These are phyloP conservation scores for Nothomitra cinnamomea DNA, from an alignment of 2,329 filamentous ascomycete species.

Conservation along the genomic window DNA sequence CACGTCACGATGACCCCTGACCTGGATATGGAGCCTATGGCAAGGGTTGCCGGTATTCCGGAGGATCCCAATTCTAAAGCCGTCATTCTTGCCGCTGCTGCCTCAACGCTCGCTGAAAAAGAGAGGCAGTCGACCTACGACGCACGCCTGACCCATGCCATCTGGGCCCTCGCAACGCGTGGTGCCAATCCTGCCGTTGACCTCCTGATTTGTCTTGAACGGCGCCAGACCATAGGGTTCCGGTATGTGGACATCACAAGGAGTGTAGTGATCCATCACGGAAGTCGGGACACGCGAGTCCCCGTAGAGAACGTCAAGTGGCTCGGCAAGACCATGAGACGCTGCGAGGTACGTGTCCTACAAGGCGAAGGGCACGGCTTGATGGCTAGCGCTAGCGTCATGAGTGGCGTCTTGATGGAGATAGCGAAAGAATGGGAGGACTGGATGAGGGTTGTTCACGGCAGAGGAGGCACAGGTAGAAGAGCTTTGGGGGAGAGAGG, in stretches of 20 bases:
- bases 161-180: slow-evolving; percentile 83
- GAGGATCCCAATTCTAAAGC: slow-evolving; percentile 11
- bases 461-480: neutral
- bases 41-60: slow-evolving; percentile 2
- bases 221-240: slow-evolving; percentile 83
- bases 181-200: slow-evolving; percentile 91
- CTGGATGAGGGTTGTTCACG: slow-evolving; percentile 43
- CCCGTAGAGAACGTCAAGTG: slow-evolving; percentile 90
- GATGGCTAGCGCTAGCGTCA: slow-evolving; percentile 86
- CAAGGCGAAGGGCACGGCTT: slow-evolving; percentile 87
- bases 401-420: slow-evolving; percentile 88
- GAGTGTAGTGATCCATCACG: slow-evolving; percentile 85
- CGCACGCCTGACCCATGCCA: slow-evolving; percentile 70
- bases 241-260: slow-evolving; percentile 91
- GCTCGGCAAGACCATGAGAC: slow-evolving; percentile 84
- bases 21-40: slow-evolving; percentile 3
- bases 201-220: slow-evolving; percentile 78
- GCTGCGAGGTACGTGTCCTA: slow-evolving; percentile 79
- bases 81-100: slow-evolving; percentile 33
- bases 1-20: neutral
- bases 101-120: slow-evolving; percentile 46
- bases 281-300: slow-evolving; percentile 74
- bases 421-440: slow-evolving; percentile 90
- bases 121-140: slow-evolving; percentile 67
- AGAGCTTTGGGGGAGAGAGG: neutral